These are phyloP conservation scores for Solanum sejunctum DNA, from an alignment of 257 asterid genomes.

Conservation along the genomic window DNA sequence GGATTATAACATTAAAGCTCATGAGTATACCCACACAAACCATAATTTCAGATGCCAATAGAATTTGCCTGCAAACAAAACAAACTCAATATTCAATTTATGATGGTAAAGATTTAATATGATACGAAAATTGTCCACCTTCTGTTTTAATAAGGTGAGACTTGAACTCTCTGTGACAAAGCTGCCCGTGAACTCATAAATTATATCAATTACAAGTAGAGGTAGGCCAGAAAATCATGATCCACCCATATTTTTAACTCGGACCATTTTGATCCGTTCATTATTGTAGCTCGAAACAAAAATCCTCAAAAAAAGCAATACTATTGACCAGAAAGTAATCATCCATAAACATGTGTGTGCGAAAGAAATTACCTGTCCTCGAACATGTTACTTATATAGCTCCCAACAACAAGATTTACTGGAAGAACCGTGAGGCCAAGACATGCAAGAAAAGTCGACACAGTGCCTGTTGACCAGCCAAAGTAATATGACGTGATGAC, in stretches of 20 bases:
- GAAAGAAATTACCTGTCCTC: slow-evolving; percentile 69
- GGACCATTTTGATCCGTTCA: background rate
- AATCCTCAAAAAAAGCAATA: too few species aligned
- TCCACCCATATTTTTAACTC: background rate
- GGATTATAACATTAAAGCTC: slow-evolving; percentile 43
- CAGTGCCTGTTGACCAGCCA: slow-evolving; percentile 73
- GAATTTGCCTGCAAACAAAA: slow-evolving; percentile 49
- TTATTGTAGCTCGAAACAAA: too few species aligned
- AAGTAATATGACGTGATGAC: slow-evolving; percentile 81
- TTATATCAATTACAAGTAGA: background rate
- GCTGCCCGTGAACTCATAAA: background rate
- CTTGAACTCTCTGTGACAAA: background rate
- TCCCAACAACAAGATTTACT: slow-evolving; percentile 69
- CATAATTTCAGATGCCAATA: slow-evolving; percentile 62
- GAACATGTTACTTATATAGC: slow-evolving; percentile 86
- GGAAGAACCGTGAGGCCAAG: slow-evolving; percentile 96
- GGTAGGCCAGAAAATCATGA: background rate
- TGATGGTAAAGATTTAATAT: background rate
- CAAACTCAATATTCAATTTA: background rate
- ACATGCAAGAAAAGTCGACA: slow-evolving; percentile 75
- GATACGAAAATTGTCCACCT: background rate
- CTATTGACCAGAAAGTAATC: background rate
- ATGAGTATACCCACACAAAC: slow-evolving; percentile 43
- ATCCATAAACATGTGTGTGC: background rate
- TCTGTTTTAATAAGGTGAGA: background rate